Base-by-base conservation (phyloP, 2,329 filamentous ascomycete genomes). In the Talaromyces amestolkiae region DNA sequence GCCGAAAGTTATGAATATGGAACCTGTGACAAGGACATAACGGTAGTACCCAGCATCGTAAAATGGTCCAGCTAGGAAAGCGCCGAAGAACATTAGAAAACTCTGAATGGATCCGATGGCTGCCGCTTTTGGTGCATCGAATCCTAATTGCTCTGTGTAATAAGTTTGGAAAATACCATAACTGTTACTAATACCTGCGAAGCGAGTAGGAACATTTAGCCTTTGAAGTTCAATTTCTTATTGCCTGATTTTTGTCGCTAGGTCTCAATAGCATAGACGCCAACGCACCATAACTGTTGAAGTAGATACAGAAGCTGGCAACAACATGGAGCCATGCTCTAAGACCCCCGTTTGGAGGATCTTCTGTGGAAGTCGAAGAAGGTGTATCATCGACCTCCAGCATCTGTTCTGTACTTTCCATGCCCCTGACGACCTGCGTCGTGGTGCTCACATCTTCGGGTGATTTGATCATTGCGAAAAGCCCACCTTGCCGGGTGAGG, bases 21-120 rank as follows among this genome's bases (percentile, higher is more conserved):
- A 75, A 9, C 81, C 81, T 10, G 72, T 69, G 39, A 75, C 51
- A 19, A 82, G 72, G 3, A 82, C 71, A 13, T 72, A 65, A 1
- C 74, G 74, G n/a, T 79, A 75, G 45, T 78, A 78, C n/a, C 80
- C 80, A 8, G 75, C 72, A 70, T 83, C 81, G 69, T 79, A 82
- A 39, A 82, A 64, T 0, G 79, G 80, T 17, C 81, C 81, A 51
- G 79, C 75, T 27, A 80, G 66, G 41, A 81, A 74, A 3, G 79
- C 78, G 5, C 77, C 74, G 19, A 77, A 75, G 61, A 82, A 74
- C 27, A 83, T 74, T 22, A 83, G 73, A 67, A 82, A 81, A 27
- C 75, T 74, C 60, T 80, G 77, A 35, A 80, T 69, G 1, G 78
- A 77, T 51, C 79, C 79, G 43, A 82, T 79, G 24, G 72, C 41